phyloP scores from a whole-genome alignment of 148 eudicot genomes.

The Silene conica region DNA sequence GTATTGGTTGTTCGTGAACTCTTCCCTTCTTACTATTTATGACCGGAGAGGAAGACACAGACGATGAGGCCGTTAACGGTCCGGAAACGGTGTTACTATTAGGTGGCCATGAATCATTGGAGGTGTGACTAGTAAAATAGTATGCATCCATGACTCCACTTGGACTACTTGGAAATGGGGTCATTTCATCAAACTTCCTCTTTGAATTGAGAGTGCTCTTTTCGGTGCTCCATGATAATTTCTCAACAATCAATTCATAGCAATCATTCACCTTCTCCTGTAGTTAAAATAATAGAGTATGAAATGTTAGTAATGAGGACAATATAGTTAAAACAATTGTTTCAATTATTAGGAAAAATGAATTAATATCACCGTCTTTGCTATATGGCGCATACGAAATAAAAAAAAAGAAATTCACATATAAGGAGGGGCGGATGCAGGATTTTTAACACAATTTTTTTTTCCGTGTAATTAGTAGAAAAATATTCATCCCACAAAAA shows the following conservation, averaged over 20 bases:
- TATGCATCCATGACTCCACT: conserved; percentile 43
- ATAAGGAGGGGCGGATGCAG: too few relatives aligned
- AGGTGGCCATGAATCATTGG: conserved; percentile 42
- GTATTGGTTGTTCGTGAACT: conserved; percentile 45
- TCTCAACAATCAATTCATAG: conserved; percentile 32
- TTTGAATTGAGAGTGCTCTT: not conserved
- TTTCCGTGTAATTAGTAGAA: too few relatives aligned
- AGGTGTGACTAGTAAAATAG: conserved; percentile 36
- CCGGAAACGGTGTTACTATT: not conserved
- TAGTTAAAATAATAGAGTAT: too few relatives aligned
- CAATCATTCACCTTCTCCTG: conserved; percentile 55
- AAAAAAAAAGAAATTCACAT: too few relatives aligned
- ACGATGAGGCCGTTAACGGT: not conserved
- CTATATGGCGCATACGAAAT: too few relatives aligned
- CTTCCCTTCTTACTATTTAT: conserved; percentile 25
- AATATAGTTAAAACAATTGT: too few relatives aligned
- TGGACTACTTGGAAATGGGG: conserved; percentile 37
- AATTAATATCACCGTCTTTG: too few relatives aligned
- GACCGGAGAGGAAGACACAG: conserved; percentile 26
- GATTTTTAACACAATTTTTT: too few relatives aligned
- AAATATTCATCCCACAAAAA: too few relatives aligned
- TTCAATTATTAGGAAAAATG: too few relatives aligned
- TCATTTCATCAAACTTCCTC: conserved; percentile 28
- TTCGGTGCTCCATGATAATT: not conserved
- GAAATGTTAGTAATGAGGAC: too few relatives aligned